Conservation (phyloP, 208 protist genomes). For the Spongospora subterranea region DNA sequence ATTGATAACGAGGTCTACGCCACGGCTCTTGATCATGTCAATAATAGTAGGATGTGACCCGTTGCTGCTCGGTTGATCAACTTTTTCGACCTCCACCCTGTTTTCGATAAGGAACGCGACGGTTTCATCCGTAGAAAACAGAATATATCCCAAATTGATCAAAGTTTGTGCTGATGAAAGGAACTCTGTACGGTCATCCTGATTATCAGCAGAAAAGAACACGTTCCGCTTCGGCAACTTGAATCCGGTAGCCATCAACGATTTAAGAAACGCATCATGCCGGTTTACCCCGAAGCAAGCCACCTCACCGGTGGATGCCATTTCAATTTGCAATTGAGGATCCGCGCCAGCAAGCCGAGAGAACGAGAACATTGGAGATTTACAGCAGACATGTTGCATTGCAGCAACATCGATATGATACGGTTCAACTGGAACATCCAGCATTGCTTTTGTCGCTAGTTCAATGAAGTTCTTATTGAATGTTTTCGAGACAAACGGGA, state of each 20-base stretch:
- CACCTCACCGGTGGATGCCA: constrained; percentile 90
- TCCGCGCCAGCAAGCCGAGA: constrained; percentile 91
- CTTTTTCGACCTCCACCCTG: constrained; percentile 71
- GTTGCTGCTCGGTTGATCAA: neutral
- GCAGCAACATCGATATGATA: constrained; percentile 56
- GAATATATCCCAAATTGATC: constrained; percentile 74
- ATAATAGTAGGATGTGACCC: neutral
- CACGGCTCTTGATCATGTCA: constrained; percentile 66
- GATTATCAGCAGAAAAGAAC: constrained; percentile 77
- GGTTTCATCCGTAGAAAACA: constrained; percentile 82
- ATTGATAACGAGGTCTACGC: constrained; percentile 84
- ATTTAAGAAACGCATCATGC: constrained; percentile 84
- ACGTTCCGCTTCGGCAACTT: constrained; percentile 75
- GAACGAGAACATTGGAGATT: constrained; percentile 96
- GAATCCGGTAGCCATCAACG: constrained; percentile 82
- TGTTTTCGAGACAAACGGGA: constrained; percentile 89
- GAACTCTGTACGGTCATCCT: constrained; percentile 75
- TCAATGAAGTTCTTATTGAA: constrained; percentile 88
- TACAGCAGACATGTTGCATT: constrained; percentile 26
- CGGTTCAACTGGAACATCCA: constrained; percentile 65
- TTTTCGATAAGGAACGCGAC: constrained; percentile 80
- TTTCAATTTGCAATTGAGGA: constrained; percentile 96
- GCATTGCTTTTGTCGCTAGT: constrained; percentile 79
- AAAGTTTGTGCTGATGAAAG: constrained; percentile 74
- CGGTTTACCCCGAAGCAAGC: constrained; percentile 90